Percentiles rank a stretch among this genome's conserved stretches.
These are phyloP conservation scores for Calocybe gangraenosa DNA, from an alignment of 768 basidiomycete genomes.

Conservation along the genomic window DNA sequence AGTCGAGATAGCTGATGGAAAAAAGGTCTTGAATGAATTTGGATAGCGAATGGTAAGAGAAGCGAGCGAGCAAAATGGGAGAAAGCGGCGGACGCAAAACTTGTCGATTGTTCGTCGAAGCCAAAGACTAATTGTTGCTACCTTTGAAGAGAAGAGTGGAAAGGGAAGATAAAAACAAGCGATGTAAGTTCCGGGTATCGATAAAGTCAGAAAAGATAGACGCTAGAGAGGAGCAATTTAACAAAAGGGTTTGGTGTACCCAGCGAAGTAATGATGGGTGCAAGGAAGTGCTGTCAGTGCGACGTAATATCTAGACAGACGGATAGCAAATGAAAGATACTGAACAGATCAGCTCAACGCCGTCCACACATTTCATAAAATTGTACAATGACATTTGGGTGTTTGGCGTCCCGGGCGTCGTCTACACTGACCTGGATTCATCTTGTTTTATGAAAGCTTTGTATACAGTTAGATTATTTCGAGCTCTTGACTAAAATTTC, in stretches of 20 bases:
- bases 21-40: slow-evolving; percentile 80
- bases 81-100: slow-evolving; percentile 38
- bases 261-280: slow-evolving; percentile 72
- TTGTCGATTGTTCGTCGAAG: slow-evolving; percentile 25
- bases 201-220: slow-evolving; percentile 85
- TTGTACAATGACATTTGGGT: slow-evolving; percentile 70
- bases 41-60: slow-evolving; percentile 85
- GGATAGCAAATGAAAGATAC: slow-evolving; percentile 35
- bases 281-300: slow-evolving; percentile 81
- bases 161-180: slow-evolving; percentile 64
- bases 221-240: slow-evolving; percentile 64
- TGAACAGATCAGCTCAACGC: slow-evolving; percentile 77
- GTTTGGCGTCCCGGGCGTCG: slow-evolving; percentile 49
- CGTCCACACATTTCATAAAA: slow-evolving; percentile 82
- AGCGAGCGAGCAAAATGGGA: slow-evolving; percentile 68
- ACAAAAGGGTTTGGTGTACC: slow-evolving; percentile 64
- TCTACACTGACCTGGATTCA: slow-evolving; percentile 21
- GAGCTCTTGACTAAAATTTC: no score
- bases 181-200: slow-evolving; percentile 88
- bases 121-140: slow-evolving; percentile 4
- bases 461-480: no score
- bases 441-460: no score
- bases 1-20: slow-evolving; percentile 59
- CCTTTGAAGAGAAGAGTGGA: slow-evolving; percentile 37
- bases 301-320: slow-evolving; percentile 6